Percentiles rank a stretch among this genome's conserved stretches.
Evolutionary conservation across 2,329 filamentous ascomycete species (phyloP).

Genomic region (Apiospora rasikravindrae): DNA sequence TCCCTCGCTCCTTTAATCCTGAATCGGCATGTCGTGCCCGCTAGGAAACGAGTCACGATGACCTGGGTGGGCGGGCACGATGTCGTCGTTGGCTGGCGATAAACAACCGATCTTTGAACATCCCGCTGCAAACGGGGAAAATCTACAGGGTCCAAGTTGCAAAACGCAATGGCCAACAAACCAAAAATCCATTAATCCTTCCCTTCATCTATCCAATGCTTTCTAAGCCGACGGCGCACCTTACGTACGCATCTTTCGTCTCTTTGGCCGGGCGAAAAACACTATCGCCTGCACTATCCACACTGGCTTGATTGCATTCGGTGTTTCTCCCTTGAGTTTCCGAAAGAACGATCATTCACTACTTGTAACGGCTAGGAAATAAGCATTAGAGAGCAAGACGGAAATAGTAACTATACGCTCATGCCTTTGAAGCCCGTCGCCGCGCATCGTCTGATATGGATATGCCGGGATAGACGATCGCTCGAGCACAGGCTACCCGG

Average conservation of each 20-base stretch:
- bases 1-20: background rate
- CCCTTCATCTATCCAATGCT: constrained; percentile 14
- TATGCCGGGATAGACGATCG: constrained; percentile 10
- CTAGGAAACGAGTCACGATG: constrained; percentile 11
- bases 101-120: background rate
- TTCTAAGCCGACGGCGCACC: background rate
- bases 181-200: background rate
- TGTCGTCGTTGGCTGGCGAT: constrained; percentile 1
- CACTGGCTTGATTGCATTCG: constrained; percentile 7
- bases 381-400: background rate
- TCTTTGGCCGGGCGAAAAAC: background rate
- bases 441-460: background rate
- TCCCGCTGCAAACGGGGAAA: constrained; percentile 15
- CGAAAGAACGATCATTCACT: constrained; percentile 9
- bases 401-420: constrained; percentile 1
- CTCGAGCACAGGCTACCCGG: constrained; percentile 8
- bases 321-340: constrained; percentile 10
- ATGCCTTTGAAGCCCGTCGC: constrained; percentile 3
- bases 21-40: constrained; percentile 8
- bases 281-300: background rate
- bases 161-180: constrained; percentile 8
- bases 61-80: background rate
- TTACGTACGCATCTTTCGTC: constrained; percentile 2
- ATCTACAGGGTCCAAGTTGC: constrained; percentile 15
- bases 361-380: constrained; percentile 7